Evolutionary conservation across 306 rosid genomes (phyloP), one percentile per base, ranked within the genome.

Genomic region (Begonia peltatifolia): DNA sequence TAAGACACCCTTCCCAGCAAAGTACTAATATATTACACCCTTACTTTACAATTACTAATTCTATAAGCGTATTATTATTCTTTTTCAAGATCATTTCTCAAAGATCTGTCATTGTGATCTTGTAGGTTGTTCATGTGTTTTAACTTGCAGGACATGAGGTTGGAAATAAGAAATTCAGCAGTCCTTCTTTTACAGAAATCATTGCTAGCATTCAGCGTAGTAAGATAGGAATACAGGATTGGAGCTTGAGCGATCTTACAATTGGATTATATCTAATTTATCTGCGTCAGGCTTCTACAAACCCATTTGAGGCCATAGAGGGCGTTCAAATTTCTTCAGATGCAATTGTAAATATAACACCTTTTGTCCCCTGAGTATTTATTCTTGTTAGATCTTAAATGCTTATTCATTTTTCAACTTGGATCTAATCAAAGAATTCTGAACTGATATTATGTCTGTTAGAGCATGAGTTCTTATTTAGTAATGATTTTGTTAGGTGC

Each of bases 191-290:
- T 58, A 56, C 55, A 11, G 99, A 86, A 76, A 86, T 92, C 77
- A 69, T 86, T 60, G 68, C 87, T 38, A 71, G 69, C 73, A 86
- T 86, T 61, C 85, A 86, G 67, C 78, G 70, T 60, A 83, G 84
- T 75, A 86, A 86, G 76, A 74, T 70, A 56, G 96, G 96, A 50
- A 77, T 92, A 53, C 79, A 77, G 55, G 99, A 81, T 74, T 92
- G 96, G 96, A 92, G 84, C 62, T 79, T 92, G 83, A 81, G 94
- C 59, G 96, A 86, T 71, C 96, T 92, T 59, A 86, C 99, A 1
- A 50, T 86, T 60, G 99, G 94, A 60, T 64, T 86, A 60, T 92
- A 77, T 73, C 84, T 92, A 66, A 70, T 92, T 18, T 92, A 92
- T 74, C 96, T 92, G 58, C 87, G 87, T 54, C 99, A 86, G 75